Conservation (phyloP, 805 yeast species). For the Yarrowia sp. region DNA sequence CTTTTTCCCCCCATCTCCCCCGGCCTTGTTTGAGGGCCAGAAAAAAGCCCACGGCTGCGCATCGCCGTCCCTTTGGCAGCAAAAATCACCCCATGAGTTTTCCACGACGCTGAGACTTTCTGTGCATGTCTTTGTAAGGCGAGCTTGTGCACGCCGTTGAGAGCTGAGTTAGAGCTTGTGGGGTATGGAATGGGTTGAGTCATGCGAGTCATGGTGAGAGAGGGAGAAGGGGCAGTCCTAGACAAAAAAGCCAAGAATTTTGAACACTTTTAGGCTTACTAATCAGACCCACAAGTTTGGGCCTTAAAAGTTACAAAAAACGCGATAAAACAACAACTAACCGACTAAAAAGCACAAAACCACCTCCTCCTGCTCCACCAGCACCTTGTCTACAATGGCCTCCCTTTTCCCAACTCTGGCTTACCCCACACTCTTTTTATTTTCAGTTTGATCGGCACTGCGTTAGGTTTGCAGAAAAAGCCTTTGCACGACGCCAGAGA, state of each 20-base stretch:
- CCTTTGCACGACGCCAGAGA: not conserved
- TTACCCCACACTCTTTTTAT: not conserved
- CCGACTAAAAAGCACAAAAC: too few relatives aligned
- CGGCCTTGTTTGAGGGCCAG: too few relatives aligned
- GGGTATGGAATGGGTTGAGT: not conserved
- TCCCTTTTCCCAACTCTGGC: not conserved
- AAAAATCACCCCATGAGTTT: not conserved
- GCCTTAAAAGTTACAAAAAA: too few relatives aligned
- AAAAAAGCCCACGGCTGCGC: not conserved
- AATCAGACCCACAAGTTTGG: not conserved
- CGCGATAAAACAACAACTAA: too few relatives aligned
- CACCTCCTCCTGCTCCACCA: too few relatives aligned
- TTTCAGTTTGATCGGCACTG: not conserved
- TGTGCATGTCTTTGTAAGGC: not conserved
- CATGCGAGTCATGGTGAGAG: not conserved
- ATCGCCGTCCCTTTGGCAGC: not conserved
- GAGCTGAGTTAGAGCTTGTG: not conserved
- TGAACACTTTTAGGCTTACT: not conserved
- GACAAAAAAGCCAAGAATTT: too few relatives aligned
- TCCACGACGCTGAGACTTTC: slow-evolving; percentile 4
- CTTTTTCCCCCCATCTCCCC: too few relatives aligned
- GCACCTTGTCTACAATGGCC: too few relatives aligned
- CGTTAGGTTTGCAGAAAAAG: not conserved
- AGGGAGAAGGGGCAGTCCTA: too few relatives aligned
- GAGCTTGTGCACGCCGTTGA: not conserved